phyloP scores from a whole-genome alignment of 2,329 filamentous ascomycete genomes.

The Calonectria pseudoreteaudii region DNA sequence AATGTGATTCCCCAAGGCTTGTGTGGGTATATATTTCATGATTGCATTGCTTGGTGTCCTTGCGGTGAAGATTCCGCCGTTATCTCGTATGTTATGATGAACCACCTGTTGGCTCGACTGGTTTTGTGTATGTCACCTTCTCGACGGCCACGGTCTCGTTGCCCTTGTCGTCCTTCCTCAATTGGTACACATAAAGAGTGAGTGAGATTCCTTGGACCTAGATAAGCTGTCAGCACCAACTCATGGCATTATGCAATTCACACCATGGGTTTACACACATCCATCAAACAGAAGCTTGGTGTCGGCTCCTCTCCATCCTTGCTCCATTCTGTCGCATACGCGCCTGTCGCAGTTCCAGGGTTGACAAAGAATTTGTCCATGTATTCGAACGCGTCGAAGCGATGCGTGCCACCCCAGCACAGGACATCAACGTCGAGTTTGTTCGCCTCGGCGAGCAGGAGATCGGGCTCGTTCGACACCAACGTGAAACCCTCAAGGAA shows the following conservation, averaged over 20 bases:
- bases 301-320: conserved; percentile 77
- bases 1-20: conserved; percentile 26
- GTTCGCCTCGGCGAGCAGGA: conserved; percentile 76
- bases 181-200: conserved; percentile 93
- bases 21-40: conserved; percentile 45
- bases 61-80: conserved; percentile 16
- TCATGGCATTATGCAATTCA: not conserved
- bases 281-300: conserved; percentile 97
- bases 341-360: conserved; percentile 74
- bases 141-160: conserved; percentile 85
- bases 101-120: conserved; percentile 68
- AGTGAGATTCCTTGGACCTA: conserved; percentile 96
- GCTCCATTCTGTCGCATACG: conserved; percentile 69
- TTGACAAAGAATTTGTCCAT: conserved; percentile 82
- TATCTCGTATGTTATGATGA: conserved; percentile 51
- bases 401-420: conserved; percentile 76
- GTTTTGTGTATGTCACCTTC: conserved; percentile 88
- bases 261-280: conserved; percentile 73
- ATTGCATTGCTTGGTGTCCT: conserved; percentile 36
- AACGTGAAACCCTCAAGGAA: conserved; percentile 77
- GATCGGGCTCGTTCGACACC: conserved; percentile 74
- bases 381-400: conserved; percentile 78
- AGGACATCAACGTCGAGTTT: conserved; percentile 76
- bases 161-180: conserved; percentile 81
- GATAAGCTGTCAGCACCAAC: conserved; percentile 39